Evolutionary conservation across 2,329 filamentous ascomycete species (phyloP).

Genomic region (Botryosphaeria dothidea): DNA sequence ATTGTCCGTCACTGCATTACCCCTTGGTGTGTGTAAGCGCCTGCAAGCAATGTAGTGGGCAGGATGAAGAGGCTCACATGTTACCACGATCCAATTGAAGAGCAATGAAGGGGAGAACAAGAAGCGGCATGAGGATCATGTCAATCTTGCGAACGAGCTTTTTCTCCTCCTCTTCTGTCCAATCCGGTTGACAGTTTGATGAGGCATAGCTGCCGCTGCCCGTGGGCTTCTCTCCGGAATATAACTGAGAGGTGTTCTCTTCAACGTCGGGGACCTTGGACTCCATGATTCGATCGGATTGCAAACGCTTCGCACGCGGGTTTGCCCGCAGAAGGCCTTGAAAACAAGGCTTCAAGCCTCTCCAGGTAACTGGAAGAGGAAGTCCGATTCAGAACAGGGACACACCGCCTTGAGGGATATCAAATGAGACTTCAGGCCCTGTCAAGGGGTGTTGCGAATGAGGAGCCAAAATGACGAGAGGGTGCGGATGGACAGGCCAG

Average conservation of each 20-base stretch:
- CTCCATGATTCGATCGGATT: neutral
- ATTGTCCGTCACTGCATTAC: constrained; percentile 31
- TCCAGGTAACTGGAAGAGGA: no score
- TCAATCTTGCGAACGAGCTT: constrained; percentile 33
- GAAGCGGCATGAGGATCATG: constrained; percentile 33
- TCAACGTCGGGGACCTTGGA: neutral
- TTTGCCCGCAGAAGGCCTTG: no score
- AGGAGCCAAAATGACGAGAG: neutral
- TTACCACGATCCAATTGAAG: constrained; percentile 34
- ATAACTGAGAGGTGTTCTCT: neutral
- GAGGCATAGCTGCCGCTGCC: constrained; percentile 2
- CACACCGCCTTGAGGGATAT: no score
- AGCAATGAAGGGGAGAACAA: constrained; percentile 36
- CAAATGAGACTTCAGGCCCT: no score
- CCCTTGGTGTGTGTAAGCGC: neutral
- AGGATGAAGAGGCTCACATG: constrained; percentile 20
- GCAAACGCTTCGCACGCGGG: no score
- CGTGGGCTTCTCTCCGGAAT: neutral
- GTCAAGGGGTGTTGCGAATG: neutral
- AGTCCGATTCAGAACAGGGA: no score
- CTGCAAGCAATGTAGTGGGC: no score
- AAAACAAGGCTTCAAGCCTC: no score
- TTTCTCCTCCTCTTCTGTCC: constrained; percentile 31
- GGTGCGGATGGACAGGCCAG: neutral
- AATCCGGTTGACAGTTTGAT: constrained; percentile 11